A percentile compares a stretch with the other conserved stretches of the same genome.
These are phyloP conservation scores for Globisporangium middletonii DNA, from an alignment of 352 stramenopile genomes.

Conservation along the genomic window DNA sequence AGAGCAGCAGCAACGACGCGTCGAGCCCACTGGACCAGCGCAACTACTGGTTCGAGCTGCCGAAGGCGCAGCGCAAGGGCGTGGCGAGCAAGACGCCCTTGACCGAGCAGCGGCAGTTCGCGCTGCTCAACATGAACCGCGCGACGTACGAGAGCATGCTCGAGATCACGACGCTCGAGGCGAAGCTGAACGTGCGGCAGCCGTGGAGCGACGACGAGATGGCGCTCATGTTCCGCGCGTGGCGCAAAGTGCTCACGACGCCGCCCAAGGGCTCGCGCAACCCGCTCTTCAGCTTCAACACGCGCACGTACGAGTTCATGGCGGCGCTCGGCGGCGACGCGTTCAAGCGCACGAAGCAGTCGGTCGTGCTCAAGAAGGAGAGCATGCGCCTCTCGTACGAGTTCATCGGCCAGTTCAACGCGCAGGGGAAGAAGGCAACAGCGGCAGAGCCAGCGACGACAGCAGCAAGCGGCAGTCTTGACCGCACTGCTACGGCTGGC, in stretches of 20 bases:
- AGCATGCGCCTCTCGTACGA: conserved; percentile 10
- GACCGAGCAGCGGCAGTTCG: conserved; percentile 10
- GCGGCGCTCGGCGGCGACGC: not conserved
- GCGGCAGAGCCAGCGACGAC: too few relatives aligned
- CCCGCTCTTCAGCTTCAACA: conserved; percentile 8
- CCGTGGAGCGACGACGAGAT: conserved; percentile 9
- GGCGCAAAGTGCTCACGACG: conserved; percentile 7
- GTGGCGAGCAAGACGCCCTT: not conserved
- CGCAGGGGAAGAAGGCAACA: not conserved
- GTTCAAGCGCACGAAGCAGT: conserved; percentile 10
- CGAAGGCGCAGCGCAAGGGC: conserved; percentile 6
- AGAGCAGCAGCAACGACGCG: not conserved
- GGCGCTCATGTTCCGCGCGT: conserved; percentile 8
- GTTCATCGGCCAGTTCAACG: conserved; percentile 7
- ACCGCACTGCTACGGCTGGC: not conserved
- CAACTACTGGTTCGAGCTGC: conserved; percentile 12
- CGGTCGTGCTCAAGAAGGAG: conserved; percentile 11
- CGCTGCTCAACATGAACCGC: conserved; percentile 7
- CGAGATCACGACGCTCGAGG: conserved; percentile 7
- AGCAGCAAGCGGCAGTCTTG: not conserved
- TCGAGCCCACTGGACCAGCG: not conserved
- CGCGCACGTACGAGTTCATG: conserved; percentile 10
- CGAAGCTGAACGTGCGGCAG: conserved; percentile 9
- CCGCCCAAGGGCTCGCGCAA: not conserved
- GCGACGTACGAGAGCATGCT: conserved; percentile 9